Evolutionary conservation across 1,284 basidiomycete genomes (phyloP).

Genomic region (Malassezia obtusa): DNA sequence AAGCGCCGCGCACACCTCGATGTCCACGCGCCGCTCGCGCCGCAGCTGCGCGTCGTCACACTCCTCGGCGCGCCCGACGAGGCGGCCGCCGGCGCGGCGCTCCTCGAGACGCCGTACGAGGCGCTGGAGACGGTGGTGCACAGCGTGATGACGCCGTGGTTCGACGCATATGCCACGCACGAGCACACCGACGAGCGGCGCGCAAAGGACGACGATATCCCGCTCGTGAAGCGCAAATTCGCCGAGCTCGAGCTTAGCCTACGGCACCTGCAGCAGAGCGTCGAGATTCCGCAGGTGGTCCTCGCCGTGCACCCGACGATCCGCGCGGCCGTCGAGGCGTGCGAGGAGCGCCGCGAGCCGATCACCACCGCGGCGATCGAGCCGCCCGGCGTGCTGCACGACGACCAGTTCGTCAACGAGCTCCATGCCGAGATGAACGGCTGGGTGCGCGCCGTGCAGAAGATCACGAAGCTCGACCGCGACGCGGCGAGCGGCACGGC

Average conservation of each 20-base stretch:
- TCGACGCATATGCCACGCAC: conserved; percentile 78
- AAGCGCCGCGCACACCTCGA: conserved; percentile 12
- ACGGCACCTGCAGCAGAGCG: conserved; percentile 92
- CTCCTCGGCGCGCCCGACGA: not conserved
- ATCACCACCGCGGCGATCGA: conserved; percentile 68
- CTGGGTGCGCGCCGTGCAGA: conserved; percentile 97
- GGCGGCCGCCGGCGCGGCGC: not conserved
- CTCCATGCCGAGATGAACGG: conserved; percentile 87
- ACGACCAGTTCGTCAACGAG: conserved; percentile 84
- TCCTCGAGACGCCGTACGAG: conserved; percentile 63
- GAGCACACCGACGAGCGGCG: conserved; percentile 35
- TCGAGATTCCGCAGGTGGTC: conserved; percentile 94
- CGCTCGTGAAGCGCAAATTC: conserved; percentile 98
- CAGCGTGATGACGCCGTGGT: conserved; percentile 92
- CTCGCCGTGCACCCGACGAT: conserved; percentile 84
- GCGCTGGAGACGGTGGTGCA: conserved; percentile 92
- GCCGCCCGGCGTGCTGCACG: conserved; percentile 60
- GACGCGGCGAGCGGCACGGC: conserved; percentile 93
- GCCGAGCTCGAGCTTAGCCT: conserved; percentile 94
- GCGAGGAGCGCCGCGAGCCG: conserved; percentile 53
- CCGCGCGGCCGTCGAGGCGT: conserved; percentile 61
- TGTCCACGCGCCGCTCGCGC: conserved; percentile 1
- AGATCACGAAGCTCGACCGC: conserved; percentile 78
- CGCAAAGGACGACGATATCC: conserved; percentile 55
- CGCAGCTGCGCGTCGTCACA: conserved; percentile 13